Base-by-base conservation (phyloP, 164 flowering plant species). In the Tetrastigma voinierianum region DNA sequence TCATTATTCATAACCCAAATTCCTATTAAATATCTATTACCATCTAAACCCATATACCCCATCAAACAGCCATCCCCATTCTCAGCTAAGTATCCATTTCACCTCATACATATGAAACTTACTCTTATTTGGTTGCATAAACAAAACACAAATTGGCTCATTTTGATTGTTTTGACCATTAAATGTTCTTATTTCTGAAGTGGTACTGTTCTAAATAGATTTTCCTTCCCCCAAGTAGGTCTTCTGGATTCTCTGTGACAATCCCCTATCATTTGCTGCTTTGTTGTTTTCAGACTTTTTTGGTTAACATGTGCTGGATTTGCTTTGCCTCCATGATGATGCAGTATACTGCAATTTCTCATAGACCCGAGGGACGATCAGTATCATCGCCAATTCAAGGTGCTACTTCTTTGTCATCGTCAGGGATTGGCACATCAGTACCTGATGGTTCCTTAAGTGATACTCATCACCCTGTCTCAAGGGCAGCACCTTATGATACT, bases 351-450 rank as follows among this genome's bases (percentile, higher is more conserved):
- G 65, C 80, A 58, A 43, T 64, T 43, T 82, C 81, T 70, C 85
- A 80, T 46, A 78, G 87, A 63, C 82, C 80, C 47, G 89, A 84
- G 43, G 83, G 77, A 4, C 79, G 83, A 18, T 46, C 86, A 43
- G 62, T 63, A 61, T 21, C 81, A 51, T 72, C 81, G 20, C 72
- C 82, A 24, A 47, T 67, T 5, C 86, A 78, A 64, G 84, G 80
- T 60, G 68, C 69, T 60, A 66, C 73, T 53, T 58, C 83, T 61
- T 61, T 63, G 57, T 57, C 67, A 46, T 59, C 86, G 51, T 68
- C 86, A 25, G 84, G 72, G 13, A 58, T 75, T 54, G 77, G 71
- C 51, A 54, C 76, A 16, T 14, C 75, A 54, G 47, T 56, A 61
- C 59, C 79, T 49, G 83, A 82, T 61, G 77, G 53, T 57, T 64